These are phyloP conservation scores for Macroventuria anomochaeta DNA, from an alignment of 2,329 filamentous ascomycete species.

Conservation along the genomic window DNA sequence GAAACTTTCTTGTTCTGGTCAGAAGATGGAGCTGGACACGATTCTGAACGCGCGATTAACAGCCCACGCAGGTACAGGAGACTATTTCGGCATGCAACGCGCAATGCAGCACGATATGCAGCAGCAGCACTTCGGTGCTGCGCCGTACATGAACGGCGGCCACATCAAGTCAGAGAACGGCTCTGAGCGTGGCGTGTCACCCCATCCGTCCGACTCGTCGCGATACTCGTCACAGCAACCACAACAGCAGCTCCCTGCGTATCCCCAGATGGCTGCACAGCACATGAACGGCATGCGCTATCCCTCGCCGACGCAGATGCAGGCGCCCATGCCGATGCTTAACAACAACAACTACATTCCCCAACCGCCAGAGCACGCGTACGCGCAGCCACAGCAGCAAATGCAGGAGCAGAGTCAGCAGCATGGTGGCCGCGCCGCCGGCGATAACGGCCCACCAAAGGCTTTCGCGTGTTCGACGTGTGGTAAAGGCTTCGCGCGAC, in stretches of 20 bases:
- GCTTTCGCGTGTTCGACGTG: conserved; percentile 90
- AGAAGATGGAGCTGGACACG: conserved; percentile 49
- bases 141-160: conserved; percentile 56
- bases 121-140: conserved; percentile 55
- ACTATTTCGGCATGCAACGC: conserved; percentile 50
- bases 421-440: conserved; percentile 53
- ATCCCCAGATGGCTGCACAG: conserved; percentile 57
- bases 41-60: conserved; percentile 54
- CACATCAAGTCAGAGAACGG: conserved; percentile 65
- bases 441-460: conserved; percentile 65
- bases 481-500: conserved; percentile 86
- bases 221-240: conserved; percentile 64
- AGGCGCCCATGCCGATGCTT: conserved; percentile 60
- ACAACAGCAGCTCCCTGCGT: conserved; percentile 59
- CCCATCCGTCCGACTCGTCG: conserved; percentile 62
- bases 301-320: conserved; percentile 59
- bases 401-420: conserved; percentile 48
- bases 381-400: conserved; percentile 49
- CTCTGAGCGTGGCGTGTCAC: conserved; percentile 64
- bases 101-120: conserved; percentile 51
- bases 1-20: conserved; percentile 19
- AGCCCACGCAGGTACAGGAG: conserved; percentile 46
- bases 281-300: conserved; percentile 61
- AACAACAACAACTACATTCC: conserved; percentile 63
- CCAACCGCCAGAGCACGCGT: conserved; percentile 56